Base-by-base conservation (phyloP, 768 basidiomycete species). In the Xerocomellus intermedius region DNA sequence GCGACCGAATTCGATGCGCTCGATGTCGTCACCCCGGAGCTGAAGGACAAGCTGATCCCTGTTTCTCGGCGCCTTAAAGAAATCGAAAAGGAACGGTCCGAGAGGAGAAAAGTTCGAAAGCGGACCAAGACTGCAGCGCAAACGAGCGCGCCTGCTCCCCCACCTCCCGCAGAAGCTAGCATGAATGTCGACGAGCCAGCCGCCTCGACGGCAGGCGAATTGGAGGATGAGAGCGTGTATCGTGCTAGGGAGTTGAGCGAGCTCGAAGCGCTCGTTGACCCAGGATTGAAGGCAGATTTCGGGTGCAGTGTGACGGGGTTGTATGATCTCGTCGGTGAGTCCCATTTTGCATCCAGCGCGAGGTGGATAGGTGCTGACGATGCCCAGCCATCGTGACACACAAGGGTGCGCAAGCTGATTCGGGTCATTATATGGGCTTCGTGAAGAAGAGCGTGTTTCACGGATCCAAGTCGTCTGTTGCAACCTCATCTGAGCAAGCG, bases 361-460 rank as follows among this genome's bases (percentile, higher is more conserved):
- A 22, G 36, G 13, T 22, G 32, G 13, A 37, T 53, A 14, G 30
- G 30, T 19, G 36, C 48, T 55, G 30, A 37, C 2, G 42, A 22
- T 8, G n/a, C n/a, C 36, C 65, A 93, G 94, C 88, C 8, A 89
- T 99, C 66, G 86, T 99, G 13, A 96, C 94, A 21, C 97, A 98
- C 80, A 99, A 99, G 71, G 97, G 97, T 12, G 84, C 94, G 0
- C 88, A 88, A 0, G 95, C 97, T 0, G 97, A 98, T 66, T 85
- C 91, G 0, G 96, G 95, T 2, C 96, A 98, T 73, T 98, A 98
- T 67, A 94, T 98, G 22, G 94, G 85, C 1, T 98, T 88, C 73
- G 89, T 88, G 28, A 89, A 90, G 74, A 91, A 88, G 76, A 82
- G 80, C 59, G 81, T 81, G 19, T 84, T 90, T 74, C 81, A 84